These are phyloP conservation scores for Microbotryum intermedium DNA, from an alignment of 1,284 basidiomycete genomes.

Conservation along the genomic window DNA sequence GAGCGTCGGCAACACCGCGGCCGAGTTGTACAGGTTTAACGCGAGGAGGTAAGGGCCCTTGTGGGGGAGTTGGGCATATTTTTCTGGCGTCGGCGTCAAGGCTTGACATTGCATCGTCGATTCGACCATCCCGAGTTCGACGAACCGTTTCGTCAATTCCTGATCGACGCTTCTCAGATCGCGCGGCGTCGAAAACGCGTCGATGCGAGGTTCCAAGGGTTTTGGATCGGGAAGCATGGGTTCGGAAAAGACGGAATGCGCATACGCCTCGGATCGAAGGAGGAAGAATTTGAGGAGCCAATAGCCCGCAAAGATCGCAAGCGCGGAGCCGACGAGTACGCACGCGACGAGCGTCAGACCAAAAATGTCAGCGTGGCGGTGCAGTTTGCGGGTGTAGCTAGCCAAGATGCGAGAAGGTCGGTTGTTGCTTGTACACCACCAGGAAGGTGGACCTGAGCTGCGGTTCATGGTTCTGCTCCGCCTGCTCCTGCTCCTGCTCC, in stretches of 20 bases:
- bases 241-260: slow-evolving; percentile 16
- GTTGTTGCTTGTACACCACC: too few species aligned
- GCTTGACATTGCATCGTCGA: not conserved
- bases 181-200: not conserved
- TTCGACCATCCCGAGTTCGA: not conserved
- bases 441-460: too few species aligned
- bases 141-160: not conserved
- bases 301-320: slow-evolving; percentile 1
- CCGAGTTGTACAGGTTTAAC: slow-evolving; percentile 32
- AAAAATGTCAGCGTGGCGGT: too few species aligned
- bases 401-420: too few species aligned
- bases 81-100: not conserved
- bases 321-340: too few species aligned
- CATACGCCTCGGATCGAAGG: slow-evolving; percentile 12
- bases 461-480: too few species aligned
- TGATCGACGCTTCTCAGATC: not conserved
- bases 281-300: slow-evolving; percentile 14
- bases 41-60: slow-evolving; percentile 26
- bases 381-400: too few species aligned
- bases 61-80: not conserved
- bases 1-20: slow-evolving; percentile 32
- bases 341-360: too few species aligned
- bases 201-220: slow-evolving; percentile 3
- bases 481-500: too few species aligned
- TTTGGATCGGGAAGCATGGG: slow-evolving; percentile 9